These are phyloP conservation scores for Puccinia coronata DNA, from an alignment of 1,284 basidiomycete genomes.

Conservation along the genomic window DNA sequence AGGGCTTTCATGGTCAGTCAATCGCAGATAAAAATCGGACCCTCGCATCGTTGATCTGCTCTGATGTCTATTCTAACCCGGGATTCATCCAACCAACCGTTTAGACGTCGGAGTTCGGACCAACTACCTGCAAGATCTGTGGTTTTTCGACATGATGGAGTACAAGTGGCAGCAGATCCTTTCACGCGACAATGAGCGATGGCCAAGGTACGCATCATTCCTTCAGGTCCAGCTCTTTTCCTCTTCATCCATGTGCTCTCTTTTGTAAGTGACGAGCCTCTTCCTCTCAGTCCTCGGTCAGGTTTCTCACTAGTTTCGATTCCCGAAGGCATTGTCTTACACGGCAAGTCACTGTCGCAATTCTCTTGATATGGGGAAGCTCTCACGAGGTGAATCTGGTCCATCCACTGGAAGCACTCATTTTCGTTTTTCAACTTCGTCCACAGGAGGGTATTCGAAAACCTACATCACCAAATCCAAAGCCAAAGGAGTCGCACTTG, in stretches of 20 bases:
- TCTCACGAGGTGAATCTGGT: neutral
- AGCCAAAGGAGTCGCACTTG: conserved; percentile 79
- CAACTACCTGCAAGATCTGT: conserved; percentile 80
- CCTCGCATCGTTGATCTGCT: neutral
- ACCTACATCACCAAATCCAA: conserved; percentile 77
- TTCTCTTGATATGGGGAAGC: neutral
- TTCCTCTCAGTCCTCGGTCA: conserved; percentile 50
- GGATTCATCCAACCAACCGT: neutral
- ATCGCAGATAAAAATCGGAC: neutral
- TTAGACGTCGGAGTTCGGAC: conserved; percentile 62
- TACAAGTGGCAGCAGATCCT: conserved; percentile 84
- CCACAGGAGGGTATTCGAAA: conserved; percentile 76
- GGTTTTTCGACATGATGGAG: conserved; percentile 83
- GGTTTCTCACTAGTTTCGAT: conserved; percentile 84
- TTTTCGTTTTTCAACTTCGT: neutral
- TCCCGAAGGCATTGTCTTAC: conserved; percentile 76
- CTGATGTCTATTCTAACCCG: neutral
- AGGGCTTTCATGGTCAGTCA: conserved; percentile 54
- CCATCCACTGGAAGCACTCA: neutral
- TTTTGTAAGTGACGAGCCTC: conserved; percentile 25
- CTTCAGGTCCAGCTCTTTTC: neutral
- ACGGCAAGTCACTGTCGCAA: conserved; percentile 64
- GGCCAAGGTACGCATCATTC: conserved; percentile 62
- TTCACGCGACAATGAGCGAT: conserved; percentile 69
- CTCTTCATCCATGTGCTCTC: neutral